These are phyloP conservation scores for Stephania japonica DNA, from an alignment of 164 flowering plant species.

Conservation along the genomic window DNA sequence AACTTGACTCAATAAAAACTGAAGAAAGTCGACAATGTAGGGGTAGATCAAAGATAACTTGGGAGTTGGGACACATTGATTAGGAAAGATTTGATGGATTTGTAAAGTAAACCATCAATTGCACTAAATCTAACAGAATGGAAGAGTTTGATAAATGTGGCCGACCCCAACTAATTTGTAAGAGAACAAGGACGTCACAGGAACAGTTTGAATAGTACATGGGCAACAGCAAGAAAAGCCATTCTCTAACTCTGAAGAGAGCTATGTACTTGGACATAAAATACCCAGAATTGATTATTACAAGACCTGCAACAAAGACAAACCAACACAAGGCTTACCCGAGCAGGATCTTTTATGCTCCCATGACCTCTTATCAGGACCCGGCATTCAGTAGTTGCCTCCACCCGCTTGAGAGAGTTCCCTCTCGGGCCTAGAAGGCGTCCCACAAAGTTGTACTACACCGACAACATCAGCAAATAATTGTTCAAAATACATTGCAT, in stretches of 20 bases:
- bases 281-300: neutral
- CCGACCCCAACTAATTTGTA: too few species aligned
- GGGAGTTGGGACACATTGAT: too few species aligned
- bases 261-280: neutral
- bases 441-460: conserved; percentile 95
- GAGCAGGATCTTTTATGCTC: conserved; percentile 90
- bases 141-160: too few species aligned
- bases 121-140: too few species aligned
- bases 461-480: neutral
- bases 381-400: conserved; percentile 96
- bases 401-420: conserved; percentile 94
- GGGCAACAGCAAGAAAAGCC: neutral
- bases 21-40: too few species aligned
- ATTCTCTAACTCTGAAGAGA: neutral
- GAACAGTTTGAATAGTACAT: neutral
- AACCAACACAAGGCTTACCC: conserved; percentile 41
- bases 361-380: conserved; percentile 95
- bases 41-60: too few species aligned
- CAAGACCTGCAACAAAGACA: conserved; percentile 1
- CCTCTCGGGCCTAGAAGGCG: conserved; percentile 99
- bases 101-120: too few species aligned
- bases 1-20: too few species aligned
- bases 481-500: neutral
- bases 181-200: neutral
- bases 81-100: too few species aligned